These are phyloP conservation scores for Jamesozyma jinghongensis DNA, from an alignment of 805 yeast species.

Conservation along the genomic window DNA sequence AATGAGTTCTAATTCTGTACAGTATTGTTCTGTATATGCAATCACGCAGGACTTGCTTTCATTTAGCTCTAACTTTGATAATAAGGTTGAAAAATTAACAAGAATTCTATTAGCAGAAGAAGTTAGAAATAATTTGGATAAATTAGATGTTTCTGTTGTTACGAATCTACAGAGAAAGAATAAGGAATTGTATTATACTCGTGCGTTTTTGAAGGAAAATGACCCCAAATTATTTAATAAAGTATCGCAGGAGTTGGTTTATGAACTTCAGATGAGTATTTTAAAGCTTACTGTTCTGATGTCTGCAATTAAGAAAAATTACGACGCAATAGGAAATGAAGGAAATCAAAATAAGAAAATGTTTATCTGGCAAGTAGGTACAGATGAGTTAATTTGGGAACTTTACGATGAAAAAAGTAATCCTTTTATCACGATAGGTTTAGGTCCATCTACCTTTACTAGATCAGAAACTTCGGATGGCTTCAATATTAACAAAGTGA, in stretches of 20 bases:
- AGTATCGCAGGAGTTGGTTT: conserved; percentile 32
- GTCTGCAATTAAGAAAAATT: conserved; percentile 34
- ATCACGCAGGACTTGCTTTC: conserved; percentile 38
- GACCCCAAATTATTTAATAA: conserved; percentile 29
- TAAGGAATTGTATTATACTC: conserved; percentile 34
- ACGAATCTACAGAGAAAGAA: conserved; percentile 40
- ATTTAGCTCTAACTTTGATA: conserved; percentile 30
- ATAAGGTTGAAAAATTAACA: conserved; percentile 38
- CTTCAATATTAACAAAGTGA: conserved; percentile 40
- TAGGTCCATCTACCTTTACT: conserved; percentile 39
- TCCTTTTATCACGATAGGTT: conserved; percentile 45
- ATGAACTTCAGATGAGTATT: conserved; percentile 29
- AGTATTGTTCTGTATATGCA: conserved; percentile 45
- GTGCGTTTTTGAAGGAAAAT: conserved; percentile 34
- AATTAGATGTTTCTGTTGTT: conserved; percentile 35
- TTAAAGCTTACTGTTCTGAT: conserved; percentile 36
- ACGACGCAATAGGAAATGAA: conserved; percentile 23
- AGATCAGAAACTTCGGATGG: conserved; percentile 47
- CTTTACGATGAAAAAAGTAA: conserved; percentile 39
- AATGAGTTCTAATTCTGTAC: conserved; percentile 48
- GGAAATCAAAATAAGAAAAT: conserved; percentile 13
- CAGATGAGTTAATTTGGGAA: conserved; percentile 53
- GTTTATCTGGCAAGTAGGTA: conserved; percentile 40
- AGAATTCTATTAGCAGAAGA: conserved; percentile 49
- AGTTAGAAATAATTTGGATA: conserved; percentile 31